Evolutionary conservation across 768 basidiomycete genomes (phyloP).

Genomic region (Saitozyma podzolica): DNA sequence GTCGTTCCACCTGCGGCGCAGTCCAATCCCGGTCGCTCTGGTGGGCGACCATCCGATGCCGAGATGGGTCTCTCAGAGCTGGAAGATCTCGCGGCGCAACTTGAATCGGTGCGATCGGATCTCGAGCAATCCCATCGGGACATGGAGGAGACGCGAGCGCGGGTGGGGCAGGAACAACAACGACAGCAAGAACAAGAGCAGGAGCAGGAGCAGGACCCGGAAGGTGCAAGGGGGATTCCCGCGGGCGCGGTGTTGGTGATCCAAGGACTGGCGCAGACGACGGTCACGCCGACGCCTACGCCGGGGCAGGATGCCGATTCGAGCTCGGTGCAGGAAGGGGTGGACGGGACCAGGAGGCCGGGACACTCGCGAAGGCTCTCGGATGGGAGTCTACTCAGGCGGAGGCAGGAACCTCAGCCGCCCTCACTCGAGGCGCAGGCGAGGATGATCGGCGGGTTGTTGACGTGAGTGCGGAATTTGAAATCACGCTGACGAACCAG

Average conservation of each 20-base stretch:
- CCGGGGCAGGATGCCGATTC: background rate
- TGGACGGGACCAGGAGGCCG: constrained; percentile 6
- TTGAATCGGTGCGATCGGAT: constrained; percentile 4
- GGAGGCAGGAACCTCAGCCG: constrained; percentile 8
- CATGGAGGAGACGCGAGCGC: constrained; percentile 9
- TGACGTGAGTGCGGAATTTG: constrained; percentile 31
- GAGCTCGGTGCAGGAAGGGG: background rate
- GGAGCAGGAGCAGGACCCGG: too few relatives aligned
- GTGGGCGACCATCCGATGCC: too few relatives aligned
- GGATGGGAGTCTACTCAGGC: constrained; percentile 10
- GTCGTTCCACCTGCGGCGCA: too few relatives aligned
- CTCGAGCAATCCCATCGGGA: constrained; percentile 3
- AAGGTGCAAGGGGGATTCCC: too few relatives aligned
- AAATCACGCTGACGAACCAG: constrained; percentile 52
- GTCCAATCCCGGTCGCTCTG: too few relatives aligned
- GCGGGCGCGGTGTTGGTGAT: constrained; percentile 41
- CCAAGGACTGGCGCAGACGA: constrained; percentile 42
- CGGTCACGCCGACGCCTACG: background rate
- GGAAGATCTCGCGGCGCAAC: background rate
- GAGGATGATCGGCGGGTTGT: constrained; percentile 38
- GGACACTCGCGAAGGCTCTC: constrained; percentile 9
- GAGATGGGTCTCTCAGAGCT: background rate
- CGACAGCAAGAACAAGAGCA: too few relatives aligned
- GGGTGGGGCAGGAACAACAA: constrained; percentile 7
- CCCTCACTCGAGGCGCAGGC: constrained; percentile 34